Percentiles rank a stretch among this genome's conserved stretches.
Evolutionary conservation across 495 filamentous ascomycete species (phyloP).

Genomic region (Lasiosphaeria hispida): DNA sequence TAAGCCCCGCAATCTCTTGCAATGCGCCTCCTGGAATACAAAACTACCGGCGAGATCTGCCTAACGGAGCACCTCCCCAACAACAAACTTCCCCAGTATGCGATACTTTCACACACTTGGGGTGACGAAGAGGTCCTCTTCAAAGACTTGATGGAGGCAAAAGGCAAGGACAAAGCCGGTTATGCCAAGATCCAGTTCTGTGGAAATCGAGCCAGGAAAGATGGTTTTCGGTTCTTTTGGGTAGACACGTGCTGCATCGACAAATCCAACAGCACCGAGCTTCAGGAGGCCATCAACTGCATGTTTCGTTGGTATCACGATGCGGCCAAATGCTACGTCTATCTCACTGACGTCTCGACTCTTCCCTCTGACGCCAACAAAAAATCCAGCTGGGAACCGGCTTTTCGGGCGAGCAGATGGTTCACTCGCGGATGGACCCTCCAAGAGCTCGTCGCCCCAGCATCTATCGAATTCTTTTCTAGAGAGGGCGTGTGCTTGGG

Average conservation of each 20-base stretch:
- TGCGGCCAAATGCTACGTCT: conserved; percentile 1
- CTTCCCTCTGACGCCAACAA: no score
- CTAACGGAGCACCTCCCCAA: background rate
- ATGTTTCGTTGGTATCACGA: conserved; percentile 8
- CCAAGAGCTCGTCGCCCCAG: background rate
- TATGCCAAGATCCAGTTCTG: background rate
- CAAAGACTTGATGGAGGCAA: background rate
- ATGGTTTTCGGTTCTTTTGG: background rate
- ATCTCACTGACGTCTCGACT: background rate
- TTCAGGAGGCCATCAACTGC: background rate
- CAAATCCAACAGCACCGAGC: background rate
- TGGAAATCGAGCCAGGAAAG: background rate
- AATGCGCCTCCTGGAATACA: background rate
- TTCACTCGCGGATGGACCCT: conserved; percentile 5
- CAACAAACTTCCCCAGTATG: background rate
- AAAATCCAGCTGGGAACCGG: background rate
- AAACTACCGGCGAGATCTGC: background rate
- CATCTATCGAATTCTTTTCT: background rate
- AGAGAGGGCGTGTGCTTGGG: background rate
- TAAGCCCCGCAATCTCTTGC: background rate
- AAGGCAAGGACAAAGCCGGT: conserved; percentile 2
- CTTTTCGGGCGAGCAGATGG: background rate
- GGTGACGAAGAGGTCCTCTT: background rate
- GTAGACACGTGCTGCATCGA: conserved; percentile 1
- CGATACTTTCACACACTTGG: conserved; percentile 14